Base-by-base conservation (phyloP, 208 protist species). In the Acanthamoeba comandoni region DNA sequence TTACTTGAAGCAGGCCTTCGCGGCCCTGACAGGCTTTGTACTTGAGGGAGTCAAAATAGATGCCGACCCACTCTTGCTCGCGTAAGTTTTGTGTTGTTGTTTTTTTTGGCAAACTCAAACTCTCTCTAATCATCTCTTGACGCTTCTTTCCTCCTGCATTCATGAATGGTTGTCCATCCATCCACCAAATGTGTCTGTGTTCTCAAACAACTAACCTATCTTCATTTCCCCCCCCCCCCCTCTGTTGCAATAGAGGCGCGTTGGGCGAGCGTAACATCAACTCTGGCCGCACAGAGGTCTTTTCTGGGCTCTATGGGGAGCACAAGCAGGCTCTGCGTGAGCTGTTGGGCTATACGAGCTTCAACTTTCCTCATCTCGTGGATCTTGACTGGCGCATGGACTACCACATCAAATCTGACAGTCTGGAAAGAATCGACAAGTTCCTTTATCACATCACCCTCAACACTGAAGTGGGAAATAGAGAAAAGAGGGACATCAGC, bases 401-500 rank as follows among this genome's bases (percentile, higher is more conserved):
- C 43, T 90, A 90, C 26, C 64, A 75, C 82, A 90, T 90, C 82
- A 90, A 90, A 53, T 90, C 82, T 26, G 64, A 48, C 62, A 90
- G 73, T 53, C 8, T 90, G 39, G 82, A 90, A 65, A 1, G 82
- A 24, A 70, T 90, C 17, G 64, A 90, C 31, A 26, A 49, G 82
- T 51, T 90, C 13, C 49, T 90, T 58, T 90, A 90, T 65, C 82
- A 90, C 49, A 35, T 90, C 57, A 90, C 82, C 7, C 82, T 90
- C 22, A 90, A 90, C 62, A 90, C 82, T n/a, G 82, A 90, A 35
- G 82, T 75, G 57, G 82, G 82, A 22, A 90, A 75, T 51, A 65
- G 82, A 24, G 60, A 90, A 49, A 75, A 26, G 43, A 70, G 62
- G 62, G 82, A 90, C 62, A 65, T 90, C 24, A 70, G 49, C 17